Evolutionary conservation across 2,329 filamentous ascomycete genomes (phyloP), one percentile per base, ranked within the genome.

Genomic region (Pseudogymnoascus sp.): DNA sequence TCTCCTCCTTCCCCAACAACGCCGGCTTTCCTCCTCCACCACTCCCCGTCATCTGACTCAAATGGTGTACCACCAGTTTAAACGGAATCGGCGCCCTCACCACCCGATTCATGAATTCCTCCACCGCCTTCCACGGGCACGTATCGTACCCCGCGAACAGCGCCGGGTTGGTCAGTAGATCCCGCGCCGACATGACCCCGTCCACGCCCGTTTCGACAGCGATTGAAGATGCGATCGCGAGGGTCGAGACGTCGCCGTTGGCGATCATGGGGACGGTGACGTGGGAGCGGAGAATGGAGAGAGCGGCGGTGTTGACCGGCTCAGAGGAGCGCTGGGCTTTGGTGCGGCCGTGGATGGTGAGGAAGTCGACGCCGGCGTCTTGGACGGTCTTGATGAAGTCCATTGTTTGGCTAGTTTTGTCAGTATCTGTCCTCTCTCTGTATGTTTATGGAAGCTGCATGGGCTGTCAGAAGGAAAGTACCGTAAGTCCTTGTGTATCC

Each of bases 161-260:
- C 3, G 85, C 84, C 1, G 87, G 87, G 73, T 90, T 89, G 68
- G 84, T 78, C 44, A 90, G 80, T 2, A 90, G 77, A 8, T 86
- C 87, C 59, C 87, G 81, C 7, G 87, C 87, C 19, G 87, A 85
- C 87, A 90, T 90, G 63, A 90, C 82, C 36, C 87, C 85, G 1
- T 82, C 75, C 7, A 87, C 78, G 35, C 80, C 77, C 4, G 69
- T 69, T 15, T 50, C 28, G 3, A 61, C 17, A 0, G 79, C 82
- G 42, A 79, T 75, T 31, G 72, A 64, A 2, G 65, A 47, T 0
- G 66, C 68, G 62, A 68, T 64, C 0, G 57, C 26, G 1, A 87
- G 76, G 31, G 84, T 80, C 68, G 88, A 89, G 19, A 88, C 82
- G 68, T 90, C 87, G 15, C 87, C 87, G n/a, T 87, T 89, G 2